Evolutionary conservation across 2,329 filamentous ascomycete genomes (phyloP).

Genomic region (Pyrenophora tritici-repentis): DNA sequence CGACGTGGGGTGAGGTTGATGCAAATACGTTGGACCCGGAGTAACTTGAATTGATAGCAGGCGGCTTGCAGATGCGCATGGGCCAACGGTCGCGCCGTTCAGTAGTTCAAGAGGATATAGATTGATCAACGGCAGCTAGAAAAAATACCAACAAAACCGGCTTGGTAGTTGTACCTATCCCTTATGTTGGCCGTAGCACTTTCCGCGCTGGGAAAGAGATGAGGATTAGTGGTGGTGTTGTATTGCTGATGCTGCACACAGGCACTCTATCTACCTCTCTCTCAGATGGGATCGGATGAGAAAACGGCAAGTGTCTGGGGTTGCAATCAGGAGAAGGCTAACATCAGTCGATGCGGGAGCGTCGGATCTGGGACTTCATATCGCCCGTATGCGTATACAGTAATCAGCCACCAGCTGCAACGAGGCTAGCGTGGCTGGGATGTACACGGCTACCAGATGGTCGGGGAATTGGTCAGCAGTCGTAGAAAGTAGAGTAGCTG

Average conservation of each 20-base stretch:
- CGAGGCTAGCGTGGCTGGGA: slow-evolving; percentile 12
- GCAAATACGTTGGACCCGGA: slow-evolving; percentile 15
- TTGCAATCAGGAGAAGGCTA: slow-evolving; percentile 1
- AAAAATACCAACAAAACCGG: too few species aligned
- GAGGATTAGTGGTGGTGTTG: background rate
- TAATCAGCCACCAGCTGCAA: slow-evolving; percentile 10
- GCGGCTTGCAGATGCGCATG: slow-evolving; percentile 20
- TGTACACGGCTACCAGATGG: slow-evolving; percentile 10
- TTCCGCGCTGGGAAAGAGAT: background rate
- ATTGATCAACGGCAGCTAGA: background rate
- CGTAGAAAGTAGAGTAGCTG: slow-evolving; percentile 6
- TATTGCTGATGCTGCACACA: slow-evolving; percentile 1
- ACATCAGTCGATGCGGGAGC: slow-evolving; percentile 15
- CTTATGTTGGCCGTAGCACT: too few species aligned
- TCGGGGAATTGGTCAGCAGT: slow-evolving; percentile 28
- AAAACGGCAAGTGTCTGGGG: background rate
- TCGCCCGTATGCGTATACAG: slow-evolving; percentile 23
- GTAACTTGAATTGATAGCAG: slow-evolving; percentile 1
- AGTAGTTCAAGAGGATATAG: background rate
- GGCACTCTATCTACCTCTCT: too few species aligned
- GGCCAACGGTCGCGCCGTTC: slow-evolving; percentile 11
- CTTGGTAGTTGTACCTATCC: too few species aligned
- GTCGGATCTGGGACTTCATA: slow-evolving; percentile 23
- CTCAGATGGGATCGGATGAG: background rate
- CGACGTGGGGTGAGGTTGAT: slow-evolving; percentile 2